These are phyloP conservation scores for Blastocystis sp. DNA, from an alignment of 352 stramenopile species.

Conservation along the genomic window DNA sequence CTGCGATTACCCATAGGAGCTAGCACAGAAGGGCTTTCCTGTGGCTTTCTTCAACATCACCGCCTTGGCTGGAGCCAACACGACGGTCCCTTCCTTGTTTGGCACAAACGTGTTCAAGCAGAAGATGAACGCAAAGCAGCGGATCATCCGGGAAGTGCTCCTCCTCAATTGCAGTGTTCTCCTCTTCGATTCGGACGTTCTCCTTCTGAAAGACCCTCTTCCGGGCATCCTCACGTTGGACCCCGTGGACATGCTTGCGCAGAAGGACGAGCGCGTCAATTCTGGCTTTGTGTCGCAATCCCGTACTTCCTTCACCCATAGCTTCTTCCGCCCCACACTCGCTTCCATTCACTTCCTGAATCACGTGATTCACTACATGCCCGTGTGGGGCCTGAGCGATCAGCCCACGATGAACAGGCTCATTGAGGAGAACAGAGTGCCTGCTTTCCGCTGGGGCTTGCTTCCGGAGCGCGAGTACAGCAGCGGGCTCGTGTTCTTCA, in stretches of 20 bases:
- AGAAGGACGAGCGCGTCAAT: conserved; percentile 39
- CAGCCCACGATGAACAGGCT: conserved; percentile 25
- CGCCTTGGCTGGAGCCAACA: not conserved
- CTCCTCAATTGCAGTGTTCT: conserved; percentile 24
- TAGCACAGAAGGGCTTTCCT: conserved; percentile 13
- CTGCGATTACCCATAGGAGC: not conserved
- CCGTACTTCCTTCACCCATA: not conserved
- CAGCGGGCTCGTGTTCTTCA: conserved; percentile 50
- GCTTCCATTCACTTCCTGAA: conserved; percentile 32
- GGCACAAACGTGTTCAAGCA: conserved; percentile 1
- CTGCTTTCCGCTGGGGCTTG: conserved; percentile 46
- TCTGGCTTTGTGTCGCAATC: conserved; percentile 56
- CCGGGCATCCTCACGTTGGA: not conserved
- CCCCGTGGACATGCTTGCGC: conserved; percentile 27
- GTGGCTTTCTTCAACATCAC: conserved; percentile 46
- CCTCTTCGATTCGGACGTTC: conserved; percentile 66
- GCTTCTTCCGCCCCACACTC: conserved; percentile 57
- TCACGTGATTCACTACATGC: conserved; percentile 17
- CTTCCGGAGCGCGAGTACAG: conserved; percentile 10
- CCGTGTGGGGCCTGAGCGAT: conserved; percentile 10
- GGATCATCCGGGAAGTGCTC: conserved; percentile 53
- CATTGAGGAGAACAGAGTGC: not conserved
- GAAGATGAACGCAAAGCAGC: conserved; percentile 52
- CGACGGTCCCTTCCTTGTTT: not conserved
- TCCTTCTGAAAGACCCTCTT: conserved; percentile 49